Conservation (phyloP, 2,329 filamentous ascomycete genomes). For the Cordyceps cateniannulata region DNA sequence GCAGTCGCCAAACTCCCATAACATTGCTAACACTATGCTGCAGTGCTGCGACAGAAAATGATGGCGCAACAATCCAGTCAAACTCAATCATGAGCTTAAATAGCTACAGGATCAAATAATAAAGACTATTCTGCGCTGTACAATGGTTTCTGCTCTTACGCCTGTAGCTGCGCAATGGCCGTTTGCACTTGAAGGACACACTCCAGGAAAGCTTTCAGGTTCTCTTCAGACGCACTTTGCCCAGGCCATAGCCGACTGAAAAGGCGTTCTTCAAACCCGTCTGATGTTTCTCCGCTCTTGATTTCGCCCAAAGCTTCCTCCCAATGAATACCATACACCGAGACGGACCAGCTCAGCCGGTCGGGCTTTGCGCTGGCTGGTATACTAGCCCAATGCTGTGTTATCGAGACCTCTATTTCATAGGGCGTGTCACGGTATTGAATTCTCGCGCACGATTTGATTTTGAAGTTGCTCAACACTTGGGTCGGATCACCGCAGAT, state of each 20-base stretch:
- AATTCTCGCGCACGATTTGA: slow-evolving; percentile 23
- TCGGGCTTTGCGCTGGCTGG: slow-evolving; percentile 16
- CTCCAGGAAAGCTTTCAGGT: slow-evolving; percentile 25
- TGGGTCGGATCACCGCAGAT: slow-evolving; percentile 8
- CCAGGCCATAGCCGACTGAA: slow-evolving; percentile 27
- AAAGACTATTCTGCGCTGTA: background rate
- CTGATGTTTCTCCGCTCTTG: slow-evolving; percentile 19
- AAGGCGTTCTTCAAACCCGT: slow-evolving; percentile 26
- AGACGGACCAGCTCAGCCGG: slow-evolving; percentile 23
- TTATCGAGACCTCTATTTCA: slow-evolving; percentile 26
- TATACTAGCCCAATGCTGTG: slow-evolving; percentile 22
- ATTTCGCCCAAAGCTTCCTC: slow-evolving; percentile 28
- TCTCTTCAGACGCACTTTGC: slow-evolving; percentile 20
- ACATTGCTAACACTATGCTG: slow-evolving; percentile 1
- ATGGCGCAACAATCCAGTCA: slow-evolving; percentile 18
- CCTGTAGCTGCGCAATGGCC: background rate
- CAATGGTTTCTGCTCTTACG: background rate
- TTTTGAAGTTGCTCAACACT: slow-evolving; percentile 10
- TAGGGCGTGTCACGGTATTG: slow-evolving; percentile 27
- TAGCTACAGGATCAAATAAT: background rate
- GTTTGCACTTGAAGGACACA: slow-evolving; percentile 19
- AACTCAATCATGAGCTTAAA: slow-evolving; percentile 1
- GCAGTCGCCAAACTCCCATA: background rate
- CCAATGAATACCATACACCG: slow-evolving; percentile 30
- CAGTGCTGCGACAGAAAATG: slow-evolving; percentile 34